Percentiles rank a stretch among this genome's conserved stretches.
These are phyloP conservation scores for Penicillium capsulatum DNA, from an alignment of 2,329 filamentous ascomycete genomes.

Conservation along the genomic window DNA sequence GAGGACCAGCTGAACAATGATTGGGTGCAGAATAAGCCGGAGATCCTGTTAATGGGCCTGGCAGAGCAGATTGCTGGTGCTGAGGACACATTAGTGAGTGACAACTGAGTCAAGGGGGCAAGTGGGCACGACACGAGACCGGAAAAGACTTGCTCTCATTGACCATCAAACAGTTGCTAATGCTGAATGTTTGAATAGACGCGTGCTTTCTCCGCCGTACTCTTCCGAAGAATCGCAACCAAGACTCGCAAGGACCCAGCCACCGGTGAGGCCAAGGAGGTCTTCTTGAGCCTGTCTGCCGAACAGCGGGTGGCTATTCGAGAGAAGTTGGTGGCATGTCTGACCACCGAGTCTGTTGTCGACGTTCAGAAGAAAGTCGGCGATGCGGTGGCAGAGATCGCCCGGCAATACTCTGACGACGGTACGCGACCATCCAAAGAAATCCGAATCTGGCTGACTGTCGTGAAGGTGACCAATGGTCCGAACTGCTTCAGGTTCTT, in stretches of 20 bases:
- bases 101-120: background rate
- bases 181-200: slow-evolving; percentile 51
- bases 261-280: slow-evolving; percentile 68
- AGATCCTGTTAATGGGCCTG: slow-evolving; percentile 87
- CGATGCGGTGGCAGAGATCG: slow-evolving; percentile 94
- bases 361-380: slow-evolving; percentile 90
- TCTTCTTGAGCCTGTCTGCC: slow-evolving; percentile 74
- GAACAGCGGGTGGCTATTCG: slow-evolving; percentile 75
- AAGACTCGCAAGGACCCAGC: slow-evolving; percentile 73
- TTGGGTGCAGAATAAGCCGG: slow-evolving; percentile 78
- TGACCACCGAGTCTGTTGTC: slow-evolving; percentile 68
- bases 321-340: slow-evolving; percentile 73
- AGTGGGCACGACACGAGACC: background rate
- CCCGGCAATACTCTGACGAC: slow-evolving; percentile 88
- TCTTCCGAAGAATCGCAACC: slow-evolving; percentile 89
- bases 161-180: too few species aligned
- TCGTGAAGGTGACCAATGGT: slow-evolving; percentile 71
- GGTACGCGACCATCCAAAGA: slow-evolving; percentile 53
- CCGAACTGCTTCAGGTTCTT: slow-evolving; percentile 77
- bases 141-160: too few species aligned
- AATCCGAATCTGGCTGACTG: slow-evolving; percentile 10
- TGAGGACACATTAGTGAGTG: slow-evolving; percentile 66
- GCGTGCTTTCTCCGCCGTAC: slow-evolving; percentile 85
- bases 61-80: slow-evolving; percentile 83
- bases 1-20: slow-evolving; percentile 87